phyloP scores from a whole-genome alignment of 805 yeast genomes.

The Cyberlindnera misumaiensis region DNA sequence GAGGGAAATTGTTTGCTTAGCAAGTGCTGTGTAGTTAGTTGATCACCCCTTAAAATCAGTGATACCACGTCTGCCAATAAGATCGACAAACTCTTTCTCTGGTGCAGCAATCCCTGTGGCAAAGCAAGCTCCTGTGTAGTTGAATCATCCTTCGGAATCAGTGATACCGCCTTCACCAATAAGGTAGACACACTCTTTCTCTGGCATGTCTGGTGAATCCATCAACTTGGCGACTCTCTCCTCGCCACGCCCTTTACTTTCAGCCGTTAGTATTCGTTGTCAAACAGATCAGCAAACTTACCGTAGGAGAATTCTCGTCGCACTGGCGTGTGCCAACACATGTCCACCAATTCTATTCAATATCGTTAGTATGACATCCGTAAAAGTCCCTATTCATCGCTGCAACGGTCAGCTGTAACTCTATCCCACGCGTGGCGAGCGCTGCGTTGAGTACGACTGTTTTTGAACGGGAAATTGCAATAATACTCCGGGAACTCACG shows the following conservation, averaged over 20 bases:
- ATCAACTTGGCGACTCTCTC: constrained; percentile 75
- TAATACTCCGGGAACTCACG: constrained; percentile 26
- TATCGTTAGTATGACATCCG: constrained; percentile 1
- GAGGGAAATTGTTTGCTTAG: too few relatives aligned
- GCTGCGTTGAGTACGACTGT: too few relatives aligned
- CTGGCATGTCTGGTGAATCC: constrained; percentile 81
- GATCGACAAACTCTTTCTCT: constrained; percentile 70
- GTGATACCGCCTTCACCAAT: constrained; percentile 65
- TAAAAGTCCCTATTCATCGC: too few relatives aligned
- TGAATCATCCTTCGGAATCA: constrained; percentile 32
- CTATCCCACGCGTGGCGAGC: too few relatives aligned
- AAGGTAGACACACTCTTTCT: constrained; percentile 68
- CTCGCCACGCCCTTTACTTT: constrained; percentile 67
- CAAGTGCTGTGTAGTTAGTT: too few relatives aligned
- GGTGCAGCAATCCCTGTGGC: too few relatives aligned
- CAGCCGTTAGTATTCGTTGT: not conserved
- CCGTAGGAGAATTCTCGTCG: constrained; percentile 57
- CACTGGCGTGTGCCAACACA: constrained; percentile 75
- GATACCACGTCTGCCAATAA: constrained; percentile 63
- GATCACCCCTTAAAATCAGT: constrained; percentile 30
- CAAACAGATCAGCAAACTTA: not conserved
- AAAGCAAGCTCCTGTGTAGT: too few relatives aligned
- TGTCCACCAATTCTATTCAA: constrained; percentile 57
- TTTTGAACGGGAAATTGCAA: too few relatives aligned
- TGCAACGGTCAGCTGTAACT: too few relatives aligned